Evolutionary conservation across 23 red algal species (phyloP), one percentile per base, ranked within the genome.

Genomic region (Cyanidiococcus yangmingshanensis): DNA sequence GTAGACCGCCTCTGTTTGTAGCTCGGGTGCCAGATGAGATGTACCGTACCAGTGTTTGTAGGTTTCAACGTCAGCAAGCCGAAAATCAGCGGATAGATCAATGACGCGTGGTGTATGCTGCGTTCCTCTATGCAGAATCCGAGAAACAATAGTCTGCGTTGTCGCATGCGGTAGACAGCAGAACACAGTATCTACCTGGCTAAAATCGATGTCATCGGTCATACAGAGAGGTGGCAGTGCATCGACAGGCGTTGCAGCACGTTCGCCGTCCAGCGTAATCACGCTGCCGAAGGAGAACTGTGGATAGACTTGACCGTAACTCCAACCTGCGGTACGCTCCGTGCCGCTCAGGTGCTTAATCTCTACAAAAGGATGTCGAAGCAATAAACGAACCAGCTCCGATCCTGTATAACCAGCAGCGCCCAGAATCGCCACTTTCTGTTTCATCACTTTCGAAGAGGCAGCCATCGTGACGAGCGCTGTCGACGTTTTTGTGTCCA

Each of bases 141-240:
- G 39, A 0, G 58, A 57, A 1, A 97, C 80, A 68, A 91, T 91
- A 0, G 80, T 58, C 75, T 97, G 93, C 3, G 87, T 97, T 37
- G 87, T 83, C 7, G 88, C 93, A 75, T 97, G 93, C 45, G 93
- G 93, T 12, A 97, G 75, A 58, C 93, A 97, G 76, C 93, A 97
- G 76, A 97, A 97, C 0, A 97, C 80, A 18, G 90, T 50, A 36
- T 97, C 84, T 26, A 81, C 76, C 50, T 75, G 38, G 24, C 29
- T 27, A 0, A 37, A 24, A 37, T 54, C 71, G 2, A 95, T 82
- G 29, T 84, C 80, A 0, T 79, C 59, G 18, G 37, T 86, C 1
- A 36, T 57, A 24, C 59, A 76, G 27, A 95, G 40, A 33, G 25
- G 38, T 15, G 93, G 93, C 2, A 97, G 78, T 15, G 54, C 18